Percentiles rank a stretch among this genome's conserved stretches.
phyloP scores from a whole-genome alignment of 345 rosid genomes.

The Citrus trifoliata region DNA sequence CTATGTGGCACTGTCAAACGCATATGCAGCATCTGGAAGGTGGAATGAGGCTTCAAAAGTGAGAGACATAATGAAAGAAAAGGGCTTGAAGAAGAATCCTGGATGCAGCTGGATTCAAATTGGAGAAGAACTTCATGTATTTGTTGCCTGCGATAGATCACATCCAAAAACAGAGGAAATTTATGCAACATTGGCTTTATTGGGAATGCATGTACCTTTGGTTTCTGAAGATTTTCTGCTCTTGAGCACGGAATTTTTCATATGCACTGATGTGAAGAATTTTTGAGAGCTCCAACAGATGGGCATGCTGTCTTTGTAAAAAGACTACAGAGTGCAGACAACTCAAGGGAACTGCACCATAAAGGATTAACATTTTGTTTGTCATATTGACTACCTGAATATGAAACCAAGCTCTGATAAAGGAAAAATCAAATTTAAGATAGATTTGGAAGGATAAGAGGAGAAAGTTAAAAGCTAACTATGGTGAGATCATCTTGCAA shows the following conservation, averaged over 20 bases:
- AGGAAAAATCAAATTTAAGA: neutral
- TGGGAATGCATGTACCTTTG: conserved; percentile 22
- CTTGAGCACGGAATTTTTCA: neutral
- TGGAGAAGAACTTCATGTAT: conserved; percentile 38
- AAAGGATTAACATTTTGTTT: neutral
- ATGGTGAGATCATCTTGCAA: neutral
- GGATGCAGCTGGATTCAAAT: conserved; percentile 64
- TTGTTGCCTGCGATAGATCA: conserved; percentile 47
- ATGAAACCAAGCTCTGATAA: neutral
- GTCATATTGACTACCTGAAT: neutral
- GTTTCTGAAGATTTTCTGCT: neutral
- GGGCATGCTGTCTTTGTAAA: neutral
- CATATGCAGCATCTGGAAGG: conserved; percentile 46
- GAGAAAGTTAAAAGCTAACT: neutral
- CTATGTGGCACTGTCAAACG: conserved; percentile 53
- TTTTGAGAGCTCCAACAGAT: neutral
- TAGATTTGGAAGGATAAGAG: neutral
- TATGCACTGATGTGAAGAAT: neutral
- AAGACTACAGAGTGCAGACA: neutral
- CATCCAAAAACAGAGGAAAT: conserved; percentile 32
- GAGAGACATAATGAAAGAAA: conserved; percentile 52
- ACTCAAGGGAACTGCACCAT: neutral
- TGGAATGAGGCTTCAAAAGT: conserved; percentile 43
- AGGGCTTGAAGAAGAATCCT: conserved; percentile 48
- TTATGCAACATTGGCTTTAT: conserved; percentile 30